Base-by-base conservation (phyloP, 2,329 filamentous ascomycete species). In the Paecilomyces sp. region DNA sequence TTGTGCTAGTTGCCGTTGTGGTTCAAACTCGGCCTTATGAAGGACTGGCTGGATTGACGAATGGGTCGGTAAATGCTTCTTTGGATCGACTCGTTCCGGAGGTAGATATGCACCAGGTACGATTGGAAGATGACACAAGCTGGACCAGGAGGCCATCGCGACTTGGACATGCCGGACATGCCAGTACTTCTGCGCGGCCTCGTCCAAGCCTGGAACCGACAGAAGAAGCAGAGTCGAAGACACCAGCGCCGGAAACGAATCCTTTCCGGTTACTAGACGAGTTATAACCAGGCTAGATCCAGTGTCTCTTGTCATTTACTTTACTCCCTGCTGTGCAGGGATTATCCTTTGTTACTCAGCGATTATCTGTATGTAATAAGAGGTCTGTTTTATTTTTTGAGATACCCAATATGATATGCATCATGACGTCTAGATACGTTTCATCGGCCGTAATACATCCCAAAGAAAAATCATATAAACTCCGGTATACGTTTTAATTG, bases 1-100 rank as follows among this genome's bases (percentile, higher is more conserved):
- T 74, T 33, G 33, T 74, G 7, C 54, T 74, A 13, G 56, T 74
- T 31, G 71, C 69, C 3, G 55, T 71, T n/a, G 60, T 68, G 12
- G 47, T 70, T 31, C 71, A 69, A 47, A 69, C 67, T 52, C 69
- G 66, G 67, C 63, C 66, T 0, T 51, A 58, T 36, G 41, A 36
- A 4, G 36, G 30, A 47, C 50, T 60, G 1, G 2, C 15, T n/a
- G 15, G 41, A 47, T 18, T 47, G n/a, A 18, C 41, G 3, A 47
- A 47, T n/a, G 41, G 41, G 41, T 47, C 41, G n/a, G n/a, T 15
- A 18, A 47, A 47, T 22, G 41, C 15, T 18, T 47, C 41, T 47
- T 47, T 47, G n/a, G n/a, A 18, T 18, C n/a, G 15, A 6, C 41
- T 22, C 7, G 15, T 47, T 9, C 41, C 41, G n/a, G 41, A 47